These are phyloP conservation scores for Amaranthus palmeri DNA, from an alignment of 148 eudicot species.

Conservation along the genomic window DNA sequence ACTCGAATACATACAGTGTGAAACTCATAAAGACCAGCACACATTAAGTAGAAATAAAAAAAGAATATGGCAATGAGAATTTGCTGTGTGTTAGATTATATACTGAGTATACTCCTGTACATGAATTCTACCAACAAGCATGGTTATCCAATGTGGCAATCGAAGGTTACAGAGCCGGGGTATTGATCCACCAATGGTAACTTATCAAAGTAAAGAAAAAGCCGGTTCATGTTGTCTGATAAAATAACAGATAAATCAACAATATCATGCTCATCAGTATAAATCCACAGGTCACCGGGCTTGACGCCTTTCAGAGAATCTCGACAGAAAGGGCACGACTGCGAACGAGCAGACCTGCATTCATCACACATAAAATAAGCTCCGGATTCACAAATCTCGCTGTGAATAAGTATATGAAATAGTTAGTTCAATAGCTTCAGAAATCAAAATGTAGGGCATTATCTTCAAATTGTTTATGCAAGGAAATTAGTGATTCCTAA, in stretches of 20 bases:
- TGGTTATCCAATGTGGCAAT: conserved; percentile 22
- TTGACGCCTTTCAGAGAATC: conserved; percentile 60
- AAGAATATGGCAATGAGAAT: not conserved
- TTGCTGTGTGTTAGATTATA: conserved; percentile 10
- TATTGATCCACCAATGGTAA: conserved; percentile 63
- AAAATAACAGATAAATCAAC: conserved; percentile 44
- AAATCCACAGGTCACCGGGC: conserved; percentile 80
- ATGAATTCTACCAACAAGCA: conserved; percentile 3
- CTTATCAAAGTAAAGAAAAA: conserved; percentile 55
- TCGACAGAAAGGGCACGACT: conserved; percentile 88
- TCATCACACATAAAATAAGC: conserved; percentile 1
- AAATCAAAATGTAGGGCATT: not conserved
- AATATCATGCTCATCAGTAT: conserved; percentile 49
- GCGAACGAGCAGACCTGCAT: conserved; percentile 57
- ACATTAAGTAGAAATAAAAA: not conserved
- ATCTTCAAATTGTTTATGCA: not conserved
- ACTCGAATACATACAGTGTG: not conserved
- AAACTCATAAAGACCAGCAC: not conserved
- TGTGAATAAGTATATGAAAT: not conserved
- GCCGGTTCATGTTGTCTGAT: conserved; percentile 57
- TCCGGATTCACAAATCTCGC: not conserved
- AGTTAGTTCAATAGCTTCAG: not conserved
- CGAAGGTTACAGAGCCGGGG: conserved; percentile 33
- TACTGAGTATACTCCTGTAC: conserved; percentile 16
- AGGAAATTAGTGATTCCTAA: not conserved